These are phyloP conservation scores for Didymosphaeria variabile DNA, from an alignment of 2,329 filamentous ascomycete species.

Conservation along the genomic window DNA sequence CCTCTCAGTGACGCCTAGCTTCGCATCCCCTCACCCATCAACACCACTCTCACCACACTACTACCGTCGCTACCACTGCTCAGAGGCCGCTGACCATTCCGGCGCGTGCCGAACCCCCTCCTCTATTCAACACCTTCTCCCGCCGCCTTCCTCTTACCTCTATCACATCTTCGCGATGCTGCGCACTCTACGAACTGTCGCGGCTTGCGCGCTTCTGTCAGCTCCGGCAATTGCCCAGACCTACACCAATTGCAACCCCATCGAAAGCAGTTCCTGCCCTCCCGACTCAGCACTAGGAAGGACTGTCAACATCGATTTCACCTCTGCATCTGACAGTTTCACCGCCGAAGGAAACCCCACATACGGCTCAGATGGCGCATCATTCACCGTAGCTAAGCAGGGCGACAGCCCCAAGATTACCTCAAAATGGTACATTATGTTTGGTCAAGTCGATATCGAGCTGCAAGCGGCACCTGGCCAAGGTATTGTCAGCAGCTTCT, in stretches of 20 bases:
- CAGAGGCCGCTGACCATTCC: slow-evolving; percentile 3
- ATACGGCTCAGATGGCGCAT: slow-evolving; percentile 79
- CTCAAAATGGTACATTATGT: slow-evolving; percentile 99
- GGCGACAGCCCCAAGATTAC: slow-evolving; percentile 87
- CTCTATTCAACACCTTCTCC: slow-evolving; percentile 10
- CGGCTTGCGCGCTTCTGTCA: slow-evolving; percentile 52
- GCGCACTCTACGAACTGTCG: slow-evolving; percentile 44
- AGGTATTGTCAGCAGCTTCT: slow-evolving; percentile 92
- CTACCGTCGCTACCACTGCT: slow-evolving; percentile 6
- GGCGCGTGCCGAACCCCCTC: slow-evolving; percentile 5
- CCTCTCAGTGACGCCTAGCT: slow-evolving; percentile 31
- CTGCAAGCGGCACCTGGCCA: slow-evolving; percentile 87
- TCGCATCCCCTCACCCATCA: background rate
- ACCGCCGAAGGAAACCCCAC: slow-evolving; percentile 72
- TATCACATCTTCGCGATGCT: slow-evolving; percentile 39
- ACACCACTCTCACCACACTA: background rate
- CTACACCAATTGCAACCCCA: slow-evolving; percentile 65
- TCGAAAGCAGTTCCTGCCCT: slow-evolving; percentile 68
- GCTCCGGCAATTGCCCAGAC: slow-evolving; percentile 59
- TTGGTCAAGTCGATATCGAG: slow-evolving; percentile 85
- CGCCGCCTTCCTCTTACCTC: background rate
- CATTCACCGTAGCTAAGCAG: slow-evolving; percentile 78
- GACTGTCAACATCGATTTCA: slow-evolving; percentile 86
- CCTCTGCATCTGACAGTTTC: slow-evolving; percentile 79
- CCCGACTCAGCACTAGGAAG: slow-evolving; percentile 82